These are phyloP conservation scores for Tardiomyces digboiensis DNA, from an alignment of 1,139 yeast genomes.

Conservation along the genomic window DNA sequence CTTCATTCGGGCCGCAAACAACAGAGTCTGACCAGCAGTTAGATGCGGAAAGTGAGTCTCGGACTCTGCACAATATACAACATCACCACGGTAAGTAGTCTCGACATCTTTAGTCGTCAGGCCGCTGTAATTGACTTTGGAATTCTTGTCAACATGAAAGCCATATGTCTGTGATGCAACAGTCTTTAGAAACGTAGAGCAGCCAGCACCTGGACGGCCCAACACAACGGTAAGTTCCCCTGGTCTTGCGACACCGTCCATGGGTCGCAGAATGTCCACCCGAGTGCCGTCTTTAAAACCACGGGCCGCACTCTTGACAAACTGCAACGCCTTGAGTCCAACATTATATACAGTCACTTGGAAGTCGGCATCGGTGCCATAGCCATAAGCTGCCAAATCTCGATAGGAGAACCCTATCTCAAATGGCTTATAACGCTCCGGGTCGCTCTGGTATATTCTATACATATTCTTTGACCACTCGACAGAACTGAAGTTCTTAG, in stretches of 20 bases:
- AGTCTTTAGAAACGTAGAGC: conserved; percentile 68
- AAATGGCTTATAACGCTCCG: conserved; percentile 55
- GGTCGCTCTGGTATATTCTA: conserved; percentile 44
- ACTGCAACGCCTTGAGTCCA: conserved; percentile 20
- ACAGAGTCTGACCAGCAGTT: conserved; percentile 61
- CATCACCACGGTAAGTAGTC: conserved; percentile 54
- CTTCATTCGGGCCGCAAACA: conserved; percentile 53
- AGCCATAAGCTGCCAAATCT: conserved; percentile 62
- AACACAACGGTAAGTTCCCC: conserved; percentile 71
- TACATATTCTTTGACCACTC: conserved; percentile 70
- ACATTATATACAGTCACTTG: conserved; percentile 62
- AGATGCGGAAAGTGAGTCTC: conserved; percentile 67
- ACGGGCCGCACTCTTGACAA: conserved; percentile 11
- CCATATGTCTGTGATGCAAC: conserved; percentile 67
- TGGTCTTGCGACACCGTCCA: conserved; percentile 59
- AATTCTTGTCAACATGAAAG: conserved; percentile 45
- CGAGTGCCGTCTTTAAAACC: conserved; percentile 18
- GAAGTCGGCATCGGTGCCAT: conserved; percentile 70
- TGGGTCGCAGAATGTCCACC: conserved; percentile 52
- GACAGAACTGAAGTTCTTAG: conserved; percentile 48
- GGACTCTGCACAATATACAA: conserved; percentile 60
- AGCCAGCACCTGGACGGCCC: conserved; percentile 83
- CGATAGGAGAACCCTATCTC: conserved; percentile 62
- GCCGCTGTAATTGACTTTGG: conserved; percentile 31
- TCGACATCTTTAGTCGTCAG: conserved; percentile 35